Evolutionary conservation across 2,329 filamentous ascomycete species (phyloP).

Genomic region (Exophiala lecanii-corni): DNA sequence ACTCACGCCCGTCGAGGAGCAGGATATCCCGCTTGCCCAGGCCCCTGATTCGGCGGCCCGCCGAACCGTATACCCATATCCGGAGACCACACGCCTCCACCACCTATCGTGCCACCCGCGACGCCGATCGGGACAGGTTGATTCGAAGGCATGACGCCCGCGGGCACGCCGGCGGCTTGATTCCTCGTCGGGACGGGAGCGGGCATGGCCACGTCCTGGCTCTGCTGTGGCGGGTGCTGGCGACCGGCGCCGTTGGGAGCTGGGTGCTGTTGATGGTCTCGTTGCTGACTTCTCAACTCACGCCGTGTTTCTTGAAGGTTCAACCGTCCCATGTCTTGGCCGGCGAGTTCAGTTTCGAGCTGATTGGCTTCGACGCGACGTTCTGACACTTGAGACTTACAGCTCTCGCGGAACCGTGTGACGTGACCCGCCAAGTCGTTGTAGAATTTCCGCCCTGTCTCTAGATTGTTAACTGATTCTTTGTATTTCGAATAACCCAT

Average conservation of each 20-base stretch:
- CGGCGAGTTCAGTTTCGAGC: conserved; percentile 66
- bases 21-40: conserved; percentile 22
- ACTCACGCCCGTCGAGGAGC: conserved; percentile 11
- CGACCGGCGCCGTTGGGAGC: not conserved
- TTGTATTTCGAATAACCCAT: conserved; percentile 95
- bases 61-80: conserved; percentile 77
- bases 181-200: conserved; percentile 46
- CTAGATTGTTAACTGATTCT: conserved; percentile 86
- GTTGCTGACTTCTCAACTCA: conserved; percentile 37
- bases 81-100: conserved; percentile 67
- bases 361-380: conserved; percentile 74
- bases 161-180: conserved; percentile 43
- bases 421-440: conserved; percentile 91
- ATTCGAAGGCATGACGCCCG: conserved; percentile 46
- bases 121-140: conserved; percentile 22
- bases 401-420: conserved; percentile 75
- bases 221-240: not conserved
- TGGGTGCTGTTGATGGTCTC: conserved; percentile 12
- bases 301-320: conserved; percentile 44
- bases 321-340: conserved; percentile 52
- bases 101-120: conserved; percentile 26
- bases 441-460: conserved; percentile 91
- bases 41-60: conserved; percentile 29
- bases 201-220: conserved; percentile 32
- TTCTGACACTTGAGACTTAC: conserved; percentile 71